A percentile compares a stretch with the other conserved stretches of the same genome.
Evolutionary conservation across 352 stramenopile species (phyloP).

Genomic region (Phytophthora crassamura): DNA sequence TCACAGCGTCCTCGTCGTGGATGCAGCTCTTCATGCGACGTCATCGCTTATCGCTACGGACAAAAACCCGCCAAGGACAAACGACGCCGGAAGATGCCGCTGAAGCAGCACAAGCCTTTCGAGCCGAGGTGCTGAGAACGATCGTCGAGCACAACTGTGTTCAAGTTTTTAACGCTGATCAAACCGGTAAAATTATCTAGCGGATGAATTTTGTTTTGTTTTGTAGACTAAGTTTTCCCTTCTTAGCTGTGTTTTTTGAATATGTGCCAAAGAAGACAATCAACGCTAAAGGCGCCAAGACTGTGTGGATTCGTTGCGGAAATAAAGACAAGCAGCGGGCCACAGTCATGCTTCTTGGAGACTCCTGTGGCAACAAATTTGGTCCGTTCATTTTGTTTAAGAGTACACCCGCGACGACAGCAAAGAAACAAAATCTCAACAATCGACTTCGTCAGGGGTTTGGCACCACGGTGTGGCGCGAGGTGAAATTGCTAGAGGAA

Average conservation of each 20-base stretch:
- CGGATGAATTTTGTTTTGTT: background rate
- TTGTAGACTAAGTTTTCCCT: background rate
- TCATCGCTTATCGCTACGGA: conserved; percentile 1
- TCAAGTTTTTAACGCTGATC: conserved; percentile 18
- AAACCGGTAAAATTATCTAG: conserved; percentile 3
- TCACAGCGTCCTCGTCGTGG: too few relatives aligned
- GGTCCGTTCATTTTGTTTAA: conserved; percentile 17
- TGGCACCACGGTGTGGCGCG: background rate
- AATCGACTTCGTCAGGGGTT: background rate
- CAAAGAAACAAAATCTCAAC: background rate
- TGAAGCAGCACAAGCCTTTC: background rate
- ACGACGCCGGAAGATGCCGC: conserved; percentile 4
- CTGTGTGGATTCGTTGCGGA: conserved; percentile 6
- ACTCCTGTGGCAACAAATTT: conserved; percentile 1
- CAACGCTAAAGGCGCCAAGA: conserved; percentile 9
- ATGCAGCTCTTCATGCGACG: too few relatives aligned
- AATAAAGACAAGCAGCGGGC: conserved; percentile 28
- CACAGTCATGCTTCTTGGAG: conserved; percentile 10
- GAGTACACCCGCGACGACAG: background rate
- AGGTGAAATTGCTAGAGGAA: background rate
- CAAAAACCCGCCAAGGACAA: conserved; percentile 4
- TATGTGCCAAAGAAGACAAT: conserved; percentile 21
- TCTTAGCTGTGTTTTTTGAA: too few relatives aligned
- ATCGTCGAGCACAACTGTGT: conserved; percentile 9
- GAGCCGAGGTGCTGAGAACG: background rate